Evolutionary conservation across 805 yeast species (phyloP), one percentile per base, ranked within the genome.

Genomic region (Candida bentonensis): DNA sequence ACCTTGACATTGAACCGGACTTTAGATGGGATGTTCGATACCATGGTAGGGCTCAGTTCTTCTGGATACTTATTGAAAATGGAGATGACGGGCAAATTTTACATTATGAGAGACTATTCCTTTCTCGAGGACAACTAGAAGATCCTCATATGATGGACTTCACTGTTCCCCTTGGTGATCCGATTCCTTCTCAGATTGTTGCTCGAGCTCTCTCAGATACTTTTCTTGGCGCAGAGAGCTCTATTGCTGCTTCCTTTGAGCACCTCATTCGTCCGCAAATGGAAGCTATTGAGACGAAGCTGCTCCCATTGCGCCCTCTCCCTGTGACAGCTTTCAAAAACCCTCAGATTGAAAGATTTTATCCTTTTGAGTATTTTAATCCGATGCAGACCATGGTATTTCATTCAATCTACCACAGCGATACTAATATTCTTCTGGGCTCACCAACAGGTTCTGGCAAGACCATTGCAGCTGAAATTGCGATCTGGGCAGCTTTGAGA

Each of bases 381-480:
- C 97, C 98, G 3, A 88, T 92, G 96, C 98, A 92, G 63, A 89
- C 97, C 0, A 89, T 89, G 97, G 74, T 82, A 0, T 92, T 92
- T 65, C 95, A 88, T 57, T 75, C 95, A 0, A 63, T 92, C 40
- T 92, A 88, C 64, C 78, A 92, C 60, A 65, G 81, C 1, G 75
- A 82, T 49, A 72, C 81, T 1, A 83, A 82, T 58, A 88, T 82
- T 0, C 83, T 92, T 60, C 84, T 92, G 40, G 99, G 99, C 7
- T 87, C 97, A 0, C 99, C 99, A 2, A 92, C 98, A 2, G 98
- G 98, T 21, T 89, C 96, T 0, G 99, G 99, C 52, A 92, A 92
- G 61, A 92, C 98, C 0, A 82, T 92, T 26, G 97, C 94, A 23
- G 95, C 97, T 0, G 99, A 92, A 58, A 63, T 92, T 45, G 97